These are phyloP conservation scores for Mallotus nudiflorus DNA, from an alignment of 345 rosid genomes.

Conservation along the genomic window DNA sequence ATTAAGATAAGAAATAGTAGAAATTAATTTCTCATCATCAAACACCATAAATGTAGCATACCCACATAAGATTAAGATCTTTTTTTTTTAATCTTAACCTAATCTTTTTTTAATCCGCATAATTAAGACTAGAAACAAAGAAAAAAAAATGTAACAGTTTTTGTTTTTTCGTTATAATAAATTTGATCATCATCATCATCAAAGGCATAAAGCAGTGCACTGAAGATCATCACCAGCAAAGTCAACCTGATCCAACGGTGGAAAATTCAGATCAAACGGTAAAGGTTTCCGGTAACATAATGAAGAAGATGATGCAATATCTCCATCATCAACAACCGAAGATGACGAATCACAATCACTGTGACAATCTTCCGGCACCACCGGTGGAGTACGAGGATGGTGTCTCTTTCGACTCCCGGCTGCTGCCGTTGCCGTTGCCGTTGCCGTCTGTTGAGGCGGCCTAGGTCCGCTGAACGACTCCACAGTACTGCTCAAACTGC, in stretches of 20 bases:
- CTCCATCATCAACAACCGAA: constrained; percentile 70
- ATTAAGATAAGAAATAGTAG: not conserved
- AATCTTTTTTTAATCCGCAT: constrained; percentile 7
- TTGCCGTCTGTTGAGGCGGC: constrained; percentile 26
- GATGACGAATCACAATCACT: constrained; percentile 97
- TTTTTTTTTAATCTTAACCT: constrained; percentile 6
- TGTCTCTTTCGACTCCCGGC: constrained; percentile 36
- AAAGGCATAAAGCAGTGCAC: constrained; percentile 83
- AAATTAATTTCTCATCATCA: constrained; percentile 5
- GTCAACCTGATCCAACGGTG: constrained; percentile 74
- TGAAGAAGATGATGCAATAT: constrained; percentile 49
- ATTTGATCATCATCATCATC: constrained; percentile 28
- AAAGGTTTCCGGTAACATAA: constrained; percentile 28
- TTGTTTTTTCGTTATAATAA: not conserved
- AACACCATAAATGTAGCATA: not conserved
- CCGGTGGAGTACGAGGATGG: constrained; percentile 58
- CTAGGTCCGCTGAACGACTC: constrained; percentile 91
- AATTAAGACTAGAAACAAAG: not conserved
- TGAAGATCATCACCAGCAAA: constrained; percentile 63
- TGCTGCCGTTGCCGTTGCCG: constrained; percentile 2
- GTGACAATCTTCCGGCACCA: constrained; percentile 75
- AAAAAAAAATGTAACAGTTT: not conserved
- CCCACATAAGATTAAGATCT: constrained; percentile 5
- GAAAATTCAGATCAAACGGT: constrained; percentile 86
- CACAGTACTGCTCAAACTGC: constrained; percentile 95